Percentiles rank a stretch among this genome's conserved stretches.
These are phyloP conservation scores for Penicillium simplicissimum DNA, from an alignment of 495 filamentous ascomycete species.

Conservation along the genomic window DNA sequence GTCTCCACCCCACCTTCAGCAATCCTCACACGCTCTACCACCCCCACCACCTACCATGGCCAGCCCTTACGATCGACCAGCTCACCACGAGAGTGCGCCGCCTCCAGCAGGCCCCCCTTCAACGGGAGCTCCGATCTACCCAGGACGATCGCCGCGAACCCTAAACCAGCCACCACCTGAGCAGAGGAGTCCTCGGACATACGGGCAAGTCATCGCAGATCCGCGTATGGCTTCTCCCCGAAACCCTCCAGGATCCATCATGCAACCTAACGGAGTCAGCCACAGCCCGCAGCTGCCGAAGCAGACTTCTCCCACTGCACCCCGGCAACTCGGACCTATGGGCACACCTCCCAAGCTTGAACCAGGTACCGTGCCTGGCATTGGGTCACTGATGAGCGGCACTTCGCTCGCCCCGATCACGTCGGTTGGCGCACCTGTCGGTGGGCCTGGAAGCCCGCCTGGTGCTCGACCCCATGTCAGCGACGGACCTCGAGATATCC, in stretches of 20 bases:
- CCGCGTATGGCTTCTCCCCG: constrained; percentile 44
- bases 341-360: constrained; percentile 28
- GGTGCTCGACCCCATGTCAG: constrained; percentile 19
- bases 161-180: constrained; percentile 32
- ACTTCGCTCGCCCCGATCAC: constrained; percentile 45
- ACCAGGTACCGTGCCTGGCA: constrained; percentile 51
- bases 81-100: constrained; percentile 33
- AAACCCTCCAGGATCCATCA: constrained; percentile 27
- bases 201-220: constrained; percentile 28
- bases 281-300: constrained; percentile 38
- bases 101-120: constrained; percentile 29
- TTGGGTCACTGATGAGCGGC: constrained; percentile 53
- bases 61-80: constrained; percentile 38
- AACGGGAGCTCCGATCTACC: constrained; percentile 24
- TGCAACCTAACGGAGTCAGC: constrained; percentile 29
- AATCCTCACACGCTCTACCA: constrained; percentile 28
- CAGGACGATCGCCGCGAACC: constrained; percentile 40
- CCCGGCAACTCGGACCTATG: constrained; percentile 24
- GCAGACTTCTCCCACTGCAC: constrained; percentile 30
- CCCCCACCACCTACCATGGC: constrained; percentile 30
- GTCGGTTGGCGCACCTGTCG: constrained; percentile 26
- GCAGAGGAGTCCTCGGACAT: constrained; percentile 37
- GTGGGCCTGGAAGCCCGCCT: constrained; percentile 17
- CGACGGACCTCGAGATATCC: constrained; percentile 62
- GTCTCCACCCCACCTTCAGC: constrained; percentile 23